Percentiles rank a stretch among this genome's conserved stretches.
Evolutionary conservation across 2,329 filamentous ascomycete species (phyloP).

Genomic region (Microcyclospora pomicola): DNA sequence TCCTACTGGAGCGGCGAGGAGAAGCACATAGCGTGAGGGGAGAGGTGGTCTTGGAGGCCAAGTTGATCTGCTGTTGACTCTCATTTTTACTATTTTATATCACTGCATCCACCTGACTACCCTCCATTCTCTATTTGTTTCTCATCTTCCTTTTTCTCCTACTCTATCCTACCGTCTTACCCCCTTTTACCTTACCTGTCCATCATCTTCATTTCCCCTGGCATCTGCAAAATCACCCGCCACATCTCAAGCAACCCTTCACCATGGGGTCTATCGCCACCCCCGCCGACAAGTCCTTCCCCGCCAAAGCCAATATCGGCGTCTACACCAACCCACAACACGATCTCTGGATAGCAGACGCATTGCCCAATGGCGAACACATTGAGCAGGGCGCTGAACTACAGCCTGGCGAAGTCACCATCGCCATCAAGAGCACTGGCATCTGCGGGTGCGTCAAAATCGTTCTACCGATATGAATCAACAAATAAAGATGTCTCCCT

Average conservation of each 20-base stretch:
- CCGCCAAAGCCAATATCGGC: slow-evolving; percentile 75
- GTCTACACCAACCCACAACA: slow-evolving; percentile 92
- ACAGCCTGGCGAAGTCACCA: slow-evolving; percentile 69
- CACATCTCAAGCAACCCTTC: not conserved
- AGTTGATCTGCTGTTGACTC: no score
- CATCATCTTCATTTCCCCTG: not conserved
- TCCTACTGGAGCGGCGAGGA: no score
- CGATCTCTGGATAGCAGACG: slow-evolving; percentile 75
- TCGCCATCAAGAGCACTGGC: slow-evolving; percentile 85
- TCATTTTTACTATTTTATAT: no score
- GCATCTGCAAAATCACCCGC: not conserved
- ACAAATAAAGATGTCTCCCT: not conserved
- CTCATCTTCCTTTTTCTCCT: no score
- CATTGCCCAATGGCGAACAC: slow-evolving; percentile 61
- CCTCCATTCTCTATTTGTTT: no score
- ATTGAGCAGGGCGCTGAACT: slow-evolving; percentile 55
- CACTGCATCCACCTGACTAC: no score
- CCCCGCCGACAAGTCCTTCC: slow-evolving; percentile 24
- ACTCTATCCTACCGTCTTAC: no score
- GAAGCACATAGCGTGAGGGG: no score
- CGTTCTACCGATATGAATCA: not conserved
- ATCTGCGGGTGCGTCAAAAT: slow-evolving; percentile 64
- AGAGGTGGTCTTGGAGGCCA: no score
- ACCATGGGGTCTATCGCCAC: slow-evolving; percentile 2
- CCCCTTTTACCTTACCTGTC: no score